Base-by-base conservation (phyloP, 2,329 filamentous ascomycete species). In the Exophiala sp. region DNA sequence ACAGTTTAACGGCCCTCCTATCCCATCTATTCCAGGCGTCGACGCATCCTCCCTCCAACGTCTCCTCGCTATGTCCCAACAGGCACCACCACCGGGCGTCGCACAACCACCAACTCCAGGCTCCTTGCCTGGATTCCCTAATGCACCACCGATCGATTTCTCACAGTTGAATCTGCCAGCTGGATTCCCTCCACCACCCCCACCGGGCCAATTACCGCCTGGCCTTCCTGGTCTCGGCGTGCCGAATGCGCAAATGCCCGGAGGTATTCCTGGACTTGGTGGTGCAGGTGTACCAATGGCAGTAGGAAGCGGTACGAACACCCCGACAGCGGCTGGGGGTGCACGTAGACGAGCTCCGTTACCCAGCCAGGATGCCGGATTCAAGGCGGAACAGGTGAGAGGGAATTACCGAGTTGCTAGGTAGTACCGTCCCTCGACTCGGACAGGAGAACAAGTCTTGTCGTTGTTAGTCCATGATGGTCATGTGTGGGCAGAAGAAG, bases 301-400 rank as follows among this genome's bases (percentile, higher is more conserved):
- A 10, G 68, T 64, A 18, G 69, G 65, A 33, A 68, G 72, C 4
- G 73, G 69, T 18, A 68, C 68, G 42, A 68, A 65, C 20, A 68
- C 54, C 16, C 33, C 42, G 32, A 29, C 44, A 29, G 33, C 33
- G 10, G 62, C 59, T 60, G 52, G 65, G 14, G 68, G 59, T 43
- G 67, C 58, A 12, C 64, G 66, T 34, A 64, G 83, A 62, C 74
- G 85, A 57, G 88, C 81, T 5, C 89, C 88, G 7, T 72, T 95
- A 40, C 90, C 90, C 0, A 91, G 88, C 67, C 90, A 95, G 71
- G 84, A 88, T 66, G 90, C 94, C 68, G 91, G 88, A 63, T 72
- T 95, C 63, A 82, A 85, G 62, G 83, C 86, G 69, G 88, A 92
- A 70, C 89, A 92, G 76, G 80, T 80, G 58, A 74, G 75, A 59